phyloP scores from a whole-genome alignment of 2,329 filamentous ascomycete species.

The Pseudogymnoascus sp. region DNA sequence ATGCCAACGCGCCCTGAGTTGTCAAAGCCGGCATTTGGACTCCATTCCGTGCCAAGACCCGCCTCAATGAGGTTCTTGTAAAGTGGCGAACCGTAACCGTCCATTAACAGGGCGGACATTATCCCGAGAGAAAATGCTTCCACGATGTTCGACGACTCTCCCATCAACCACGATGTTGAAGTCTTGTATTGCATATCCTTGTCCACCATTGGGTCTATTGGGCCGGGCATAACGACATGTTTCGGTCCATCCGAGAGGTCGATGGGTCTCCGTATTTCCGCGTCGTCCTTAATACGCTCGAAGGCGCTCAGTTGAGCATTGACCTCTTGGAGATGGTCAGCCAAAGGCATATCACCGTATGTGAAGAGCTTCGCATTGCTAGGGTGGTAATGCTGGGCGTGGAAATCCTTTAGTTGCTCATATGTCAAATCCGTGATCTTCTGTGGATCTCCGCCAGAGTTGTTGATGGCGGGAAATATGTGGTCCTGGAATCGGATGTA shows the following conservation, averaged over 20 bases:
- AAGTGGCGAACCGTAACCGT: constrained; percentile 90
- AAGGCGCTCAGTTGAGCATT: constrained; percentile 69
- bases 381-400: constrained; percentile 89
- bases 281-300: constrained; percentile 60
- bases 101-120: constrained; percentile 75
- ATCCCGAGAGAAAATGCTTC: constrained; percentile 84
- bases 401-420: constrained; percentile 79
- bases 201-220: constrained; percentile 78
- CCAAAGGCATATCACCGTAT: constrained; percentile 85
- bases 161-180: constrained; percentile 85
- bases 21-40: constrained; percentile 89
- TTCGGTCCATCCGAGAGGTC: constrained; percentile 59
- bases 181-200: constrained; percentile 87
- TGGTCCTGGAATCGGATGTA: constrained; percentile 94
- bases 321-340: constrained; percentile 72
- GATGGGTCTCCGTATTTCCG: constrained; percentile 69
- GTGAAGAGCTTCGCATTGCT: constrained; percentile 96
- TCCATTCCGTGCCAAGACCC: constrained; percentile 86
- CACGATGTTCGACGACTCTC: constrained; percentile 71
- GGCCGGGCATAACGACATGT: constrained; percentile 67
- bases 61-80: constrained; percentile 85
- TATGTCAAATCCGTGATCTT: constrained; percentile 95
- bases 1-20: constrained; percentile 68
- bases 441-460: constrained; percentile 91
- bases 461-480: constrained; percentile 89